Base-by-base conservation (phyloP, 108 stramenopile species). In the Phaeodactylum tricornutum region DNA sequence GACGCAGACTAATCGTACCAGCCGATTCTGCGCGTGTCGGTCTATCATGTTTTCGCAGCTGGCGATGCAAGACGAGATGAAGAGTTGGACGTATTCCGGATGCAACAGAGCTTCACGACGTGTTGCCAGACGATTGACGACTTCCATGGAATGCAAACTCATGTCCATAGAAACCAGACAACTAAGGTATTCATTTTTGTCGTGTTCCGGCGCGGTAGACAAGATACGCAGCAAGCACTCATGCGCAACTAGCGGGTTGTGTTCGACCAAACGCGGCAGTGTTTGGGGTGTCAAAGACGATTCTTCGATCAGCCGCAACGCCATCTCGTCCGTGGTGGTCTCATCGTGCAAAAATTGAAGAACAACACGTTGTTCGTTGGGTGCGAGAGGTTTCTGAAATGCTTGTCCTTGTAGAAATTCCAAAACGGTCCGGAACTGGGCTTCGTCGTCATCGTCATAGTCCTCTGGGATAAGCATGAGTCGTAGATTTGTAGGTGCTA, bases 81-180 rank as follows among this genome's bases (percentile, higher is more conserved):
- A 98, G 44, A 96, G 57, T 62, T 94, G 91, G 29, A 98, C 75
- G 67, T 95, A 96, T 59, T 98, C 95, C 4, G 93, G 81, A 50
- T 95, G 94, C 20, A 98, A 64, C 22, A 86, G 36, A 16, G 86
- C 58, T 20, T 74, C 83, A 37, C 46, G 55, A 9, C 55, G 56
- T 67, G 77, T 85, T 4, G 88, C 84, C 27, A 95, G 67, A 7
- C 85, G 85, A 73, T 95, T 92, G 29, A 92, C 89, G 28, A 90
- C 87, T 66, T 98, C 96, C 96, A 98, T 98, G 40, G 77, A 79
- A 54, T 98, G 94, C 23, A 98, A 65, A 23, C 76, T 81, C 94
- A 98, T 94, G 32, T 96, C 95, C 96, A 98, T 96, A n/a, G 82
- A 71, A 29, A 96, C 96, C 52, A 98, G 59, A 1, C 88, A 88